These are phyloP conservation scores for Xylariaceae sp. DNA, from an alignment of 2,329 filamentous ascomycete species.

Conservation along the genomic window DNA sequence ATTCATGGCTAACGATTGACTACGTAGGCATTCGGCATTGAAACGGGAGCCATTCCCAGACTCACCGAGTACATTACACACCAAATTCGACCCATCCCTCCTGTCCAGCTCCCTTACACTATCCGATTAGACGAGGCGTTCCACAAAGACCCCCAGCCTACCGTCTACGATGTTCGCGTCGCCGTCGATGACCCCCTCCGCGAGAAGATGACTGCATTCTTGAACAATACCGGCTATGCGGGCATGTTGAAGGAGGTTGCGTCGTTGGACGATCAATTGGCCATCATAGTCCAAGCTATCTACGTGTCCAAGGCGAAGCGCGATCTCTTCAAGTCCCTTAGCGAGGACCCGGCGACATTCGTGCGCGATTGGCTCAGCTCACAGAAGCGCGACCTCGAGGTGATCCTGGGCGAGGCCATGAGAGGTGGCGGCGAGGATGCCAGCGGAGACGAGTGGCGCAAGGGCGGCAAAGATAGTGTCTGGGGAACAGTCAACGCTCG, in stretches of 20 bases:
- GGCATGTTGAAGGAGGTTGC: constrained; percentile 70
- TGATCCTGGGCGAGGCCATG: constrained; percentile 76
- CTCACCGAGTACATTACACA: constrained; percentile 73
- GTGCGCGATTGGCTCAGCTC: constrained; percentile 83
- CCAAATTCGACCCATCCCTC: constrained; percentile 74
- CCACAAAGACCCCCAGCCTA: constrained; percentile 67
- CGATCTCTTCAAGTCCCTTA: constrained; percentile 74
- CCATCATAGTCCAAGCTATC: constrained; percentile 75
- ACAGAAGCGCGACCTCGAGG: constrained; percentile 84
- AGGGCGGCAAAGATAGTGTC: constrained; percentile 49
- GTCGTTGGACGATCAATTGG: constrained; percentile 76
- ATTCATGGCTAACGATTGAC: constrained; percentile 24
- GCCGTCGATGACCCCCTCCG: constrained; percentile 77
- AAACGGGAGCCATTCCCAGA: constrained; percentile 80
- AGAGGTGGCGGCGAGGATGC: constrained; percentile 57
- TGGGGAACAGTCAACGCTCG: constrained; percentile 55
- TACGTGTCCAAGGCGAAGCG: constrained; percentile 84
- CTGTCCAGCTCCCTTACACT: constrained; percentile 82
- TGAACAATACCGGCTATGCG: constrained; percentile 65
- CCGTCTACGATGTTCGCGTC: constrained; percentile 86
- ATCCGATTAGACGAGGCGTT: constrained; percentile 87
- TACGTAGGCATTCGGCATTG: constrained; percentile 60
- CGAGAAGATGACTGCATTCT: constrained; percentile 57
- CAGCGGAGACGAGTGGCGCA: constrained; percentile 63
- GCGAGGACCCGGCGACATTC: constrained; percentile 77